These are phyloP conservation scores for Sporobolus alterniflorus DNA, from an alignment of 202 grass and related monocot species.

Conservation along the genomic window DNA sequence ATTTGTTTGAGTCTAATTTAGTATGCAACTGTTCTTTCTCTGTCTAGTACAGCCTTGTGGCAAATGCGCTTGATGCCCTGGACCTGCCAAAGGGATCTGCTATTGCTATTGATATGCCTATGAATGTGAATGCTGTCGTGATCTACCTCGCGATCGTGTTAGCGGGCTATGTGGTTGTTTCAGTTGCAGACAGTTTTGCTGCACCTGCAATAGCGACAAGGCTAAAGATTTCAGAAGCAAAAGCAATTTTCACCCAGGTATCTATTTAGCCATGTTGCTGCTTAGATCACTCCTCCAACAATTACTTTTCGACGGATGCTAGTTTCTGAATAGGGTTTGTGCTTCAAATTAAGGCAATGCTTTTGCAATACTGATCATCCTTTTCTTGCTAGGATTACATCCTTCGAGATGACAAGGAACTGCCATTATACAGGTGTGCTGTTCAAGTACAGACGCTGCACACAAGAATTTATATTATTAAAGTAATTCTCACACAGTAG, in stretches of 20 bases:
- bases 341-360: background rate
- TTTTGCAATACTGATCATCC: conserved; percentile 19
- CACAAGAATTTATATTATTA: background rate
- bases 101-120: conserved; percentile 97
- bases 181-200: conserved; percentile 98
- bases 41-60: conserved; percentile 67
- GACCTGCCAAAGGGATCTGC: conserved; percentile 84
- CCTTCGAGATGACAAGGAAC: conserved; percentile 82
- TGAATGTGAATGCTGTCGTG: conserved; percentile 78
- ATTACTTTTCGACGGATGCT: background rate
- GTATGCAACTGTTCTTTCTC: background rate
- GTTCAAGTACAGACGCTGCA: conserved; percentile 2
- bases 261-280: conserved; percentile 10
- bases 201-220: conserved; percentile 77
- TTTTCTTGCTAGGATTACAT: conserved; percentile 85
- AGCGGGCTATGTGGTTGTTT: conserved; percentile 88
- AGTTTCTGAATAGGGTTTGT: conserved; percentile 13
- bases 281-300: conserved; percentile 2
- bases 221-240: conserved; percentile 87
- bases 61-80: conserved; percentile 81
- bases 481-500: conserved; percentile 41
- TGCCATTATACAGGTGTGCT: conserved; percentile 87
- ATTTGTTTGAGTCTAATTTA: background rate
- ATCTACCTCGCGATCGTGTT: conserved; percentile 91
- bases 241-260: conserved; percentile 98